Evolutionary conservation across 257 asterid genomes (phyloP).

Genomic region (Rubia yunnanensis): DNA sequence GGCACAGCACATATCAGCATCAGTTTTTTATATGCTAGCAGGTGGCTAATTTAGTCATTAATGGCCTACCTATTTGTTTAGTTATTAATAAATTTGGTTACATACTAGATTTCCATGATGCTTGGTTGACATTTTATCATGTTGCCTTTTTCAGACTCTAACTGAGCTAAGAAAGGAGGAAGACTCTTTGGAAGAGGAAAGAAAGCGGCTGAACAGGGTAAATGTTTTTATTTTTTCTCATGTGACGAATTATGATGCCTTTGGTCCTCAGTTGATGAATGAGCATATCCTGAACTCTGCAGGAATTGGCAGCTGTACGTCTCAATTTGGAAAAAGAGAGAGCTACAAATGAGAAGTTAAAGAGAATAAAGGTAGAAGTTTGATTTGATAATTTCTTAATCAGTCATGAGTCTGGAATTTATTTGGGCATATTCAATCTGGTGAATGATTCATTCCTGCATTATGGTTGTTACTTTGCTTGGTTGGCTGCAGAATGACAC

Average conservation of each 20-base stretch:
- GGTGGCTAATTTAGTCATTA: background rate
- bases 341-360: conserved; percentile 39
- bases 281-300: conserved; percentile 9
- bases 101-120: background rate
- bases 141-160: conserved; percentile 39
- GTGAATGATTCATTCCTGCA: background rate
- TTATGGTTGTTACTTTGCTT: background rate
- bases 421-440: background rate
- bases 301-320: conserved; percentile 47
- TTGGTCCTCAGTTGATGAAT: background rate
- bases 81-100: too few species aligned
- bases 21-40: background rate
- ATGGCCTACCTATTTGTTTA: background rate
- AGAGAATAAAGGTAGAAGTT: conserved; percentile 57
- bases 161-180: conserved; percentile 62
- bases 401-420: background rate
- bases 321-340: conserved; percentile 41
- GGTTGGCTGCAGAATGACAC: background rate
- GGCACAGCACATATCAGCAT: background rate
- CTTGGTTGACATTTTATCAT: background rate
- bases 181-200: conserved; percentile 40
- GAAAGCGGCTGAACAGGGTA: conserved; percentile 62
- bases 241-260: background rate
- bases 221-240: background rate
- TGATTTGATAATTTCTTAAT: background rate